A percentile compares a stretch with the other conserved stretches of the same genome.
Conservation (phyloP, 371 early-diverging fungal genomes). For the Rhizopus microsporus region DNA sequence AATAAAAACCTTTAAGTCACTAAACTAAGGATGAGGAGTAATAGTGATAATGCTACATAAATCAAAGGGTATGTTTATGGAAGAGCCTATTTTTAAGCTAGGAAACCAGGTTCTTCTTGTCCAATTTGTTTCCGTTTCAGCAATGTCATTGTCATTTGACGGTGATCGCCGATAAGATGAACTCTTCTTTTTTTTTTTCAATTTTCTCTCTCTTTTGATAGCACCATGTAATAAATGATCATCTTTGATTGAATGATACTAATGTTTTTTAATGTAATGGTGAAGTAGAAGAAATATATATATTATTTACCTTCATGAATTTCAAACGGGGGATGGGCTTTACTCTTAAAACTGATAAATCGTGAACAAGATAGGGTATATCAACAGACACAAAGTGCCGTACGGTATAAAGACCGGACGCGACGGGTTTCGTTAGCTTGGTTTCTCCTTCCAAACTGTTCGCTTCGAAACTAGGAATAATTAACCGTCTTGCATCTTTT, state of each 20-base stretch:
- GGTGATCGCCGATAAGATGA: not conserved
- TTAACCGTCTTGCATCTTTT: not conserved
- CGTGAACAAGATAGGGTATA: not conserved
- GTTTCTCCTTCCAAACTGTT: not conserved
- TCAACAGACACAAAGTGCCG: conserved; percentile 8
- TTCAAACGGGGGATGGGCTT: conserved; percentile 7
- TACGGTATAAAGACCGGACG: conserved; percentile 3
- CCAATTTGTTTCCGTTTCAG: conserved; percentile 1
- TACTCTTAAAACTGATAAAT: not conserved
- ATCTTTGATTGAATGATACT: not conserved
- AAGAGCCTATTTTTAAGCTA: not conserved
- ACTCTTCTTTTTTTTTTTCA: not conserved
- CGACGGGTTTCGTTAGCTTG: conserved; percentile 8
- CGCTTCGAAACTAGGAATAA: conserved; percentile 3
- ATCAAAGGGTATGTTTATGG: conserved; percentile 2
- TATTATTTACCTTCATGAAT: conserved; percentile 12
- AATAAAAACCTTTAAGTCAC: not conserved
- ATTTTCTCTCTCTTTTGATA: conserved; percentile 6
- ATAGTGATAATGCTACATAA: conserved; percentile 1
- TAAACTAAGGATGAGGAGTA: conserved; percentile 4
- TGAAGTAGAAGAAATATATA: not conserved
- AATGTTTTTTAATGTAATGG: not conserved
- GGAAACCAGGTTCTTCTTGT: conserved; percentile 11
- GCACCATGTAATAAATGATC: not conserved
- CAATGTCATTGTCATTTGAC: not conserved